A percentile compares a stretch with the other conserved stretches of the same genome.
These are phyloP conservation scores for Aspergillus egyptiacus DNA, from an alignment of 495 filamentous ascomycete species.

Conservation along the genomic window DNA sequence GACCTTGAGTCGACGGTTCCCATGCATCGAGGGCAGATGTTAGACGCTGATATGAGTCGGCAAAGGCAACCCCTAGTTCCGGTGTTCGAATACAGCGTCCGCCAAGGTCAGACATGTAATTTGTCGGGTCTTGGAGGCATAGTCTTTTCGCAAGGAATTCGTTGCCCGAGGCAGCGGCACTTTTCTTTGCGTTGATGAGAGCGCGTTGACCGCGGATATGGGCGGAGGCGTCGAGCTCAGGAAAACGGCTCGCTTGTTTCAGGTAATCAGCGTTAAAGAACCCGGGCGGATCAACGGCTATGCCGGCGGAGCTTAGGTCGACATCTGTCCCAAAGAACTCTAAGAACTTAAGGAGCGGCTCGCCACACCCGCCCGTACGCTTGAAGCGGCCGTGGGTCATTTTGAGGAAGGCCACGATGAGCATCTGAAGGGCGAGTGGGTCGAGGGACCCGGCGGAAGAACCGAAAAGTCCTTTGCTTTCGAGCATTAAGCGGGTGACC, in stretches of 20 bases:
- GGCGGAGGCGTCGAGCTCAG: slow-evolving; percentile 11
- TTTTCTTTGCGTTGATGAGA: slow-evolving; percentile 31
- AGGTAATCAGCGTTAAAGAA: slow-evolving; percentile 31
- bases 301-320: slow-evolving; percentile 39
- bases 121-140: slow-evolving; percentile 56
- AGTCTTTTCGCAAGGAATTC: slow-evolving; percentile 26
- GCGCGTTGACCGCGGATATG: slow-evolving; percentile 36
- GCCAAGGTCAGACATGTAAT: slow-evolving; percentile 53
- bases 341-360: slow-evolving; percentile 46
- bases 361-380: slow-evolving; percentile 24
- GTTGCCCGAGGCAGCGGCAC: slow-evolving; percentile 27
- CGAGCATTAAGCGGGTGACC: slow-evolving; percentile 42
- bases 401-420: slow-evolving; percentile 51
- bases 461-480: slow-evolving; percentile 42
- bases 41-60: slow-evolving; percentile 21
- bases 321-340: slow-evolving; percentile 41
- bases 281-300: slow-evolving; percentile 46
- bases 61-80: slow-evolving; percentile 28
- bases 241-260: slow-evolving; percentile 1
- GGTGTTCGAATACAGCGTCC: slow-evolving; percentile 27
- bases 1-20: slow-evolving; percentile 5
- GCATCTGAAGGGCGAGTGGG: slow-evolving; percentile 47
- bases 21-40: slow-evolving; percentile 17
- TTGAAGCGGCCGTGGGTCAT: slow-evolving; percentile 31
- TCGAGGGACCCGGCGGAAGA: slow-evolving; percentile 39